These are phyloP conservation scores for Mycena albidolilacea DNA, from an alignment of 768 basidiomycete species.

Conservation along the genomic window DNA sequence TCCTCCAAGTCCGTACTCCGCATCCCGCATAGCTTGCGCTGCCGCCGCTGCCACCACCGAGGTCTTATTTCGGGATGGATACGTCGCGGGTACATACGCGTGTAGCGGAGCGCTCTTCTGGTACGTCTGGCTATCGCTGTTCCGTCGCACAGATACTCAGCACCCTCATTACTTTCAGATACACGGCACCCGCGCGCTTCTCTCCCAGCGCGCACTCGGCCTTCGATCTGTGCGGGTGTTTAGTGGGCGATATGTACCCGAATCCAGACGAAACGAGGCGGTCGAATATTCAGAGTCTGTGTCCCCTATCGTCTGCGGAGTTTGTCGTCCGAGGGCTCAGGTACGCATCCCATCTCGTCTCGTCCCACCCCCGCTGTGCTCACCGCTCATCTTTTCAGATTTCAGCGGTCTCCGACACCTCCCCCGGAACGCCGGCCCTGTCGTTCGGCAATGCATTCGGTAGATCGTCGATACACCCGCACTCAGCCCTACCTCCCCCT, in stretches of 20 bases:
- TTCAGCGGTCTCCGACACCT: neutral
- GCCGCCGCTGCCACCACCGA: too few relatives aligned
- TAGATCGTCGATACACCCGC: too few relatives aligned
- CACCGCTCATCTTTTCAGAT: slow-evolving; percentile 1
- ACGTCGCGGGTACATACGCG: neutral
- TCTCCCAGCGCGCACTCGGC: neutral
- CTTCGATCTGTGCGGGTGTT: neutral
- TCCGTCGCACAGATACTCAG: neutral
- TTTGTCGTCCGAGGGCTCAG: neutral
- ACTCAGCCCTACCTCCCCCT: too few relatives aligned
- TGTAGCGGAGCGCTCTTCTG: neutral
- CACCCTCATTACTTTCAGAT: neutral
- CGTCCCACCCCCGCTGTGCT: neutral
- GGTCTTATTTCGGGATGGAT: neutral
- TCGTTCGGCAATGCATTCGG: neutral
- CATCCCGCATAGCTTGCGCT: too few relatives aligned
- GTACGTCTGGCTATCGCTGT: neutral
- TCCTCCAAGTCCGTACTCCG: too few relatives aligned
- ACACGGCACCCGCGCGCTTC: neutral
- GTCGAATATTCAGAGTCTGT: neutral
- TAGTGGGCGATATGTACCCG: too few relatives aligned
- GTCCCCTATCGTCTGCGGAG: neutral
- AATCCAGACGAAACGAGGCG: too few relatives aligned
- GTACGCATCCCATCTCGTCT: neutral
- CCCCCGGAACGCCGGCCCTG: neutral